These are phyloP conservation scores for Coccinonectria pachysandricola DNA, from an alignment of 2,329 filamentous ascomycete species.

Conservation along the genomic window DNA sequence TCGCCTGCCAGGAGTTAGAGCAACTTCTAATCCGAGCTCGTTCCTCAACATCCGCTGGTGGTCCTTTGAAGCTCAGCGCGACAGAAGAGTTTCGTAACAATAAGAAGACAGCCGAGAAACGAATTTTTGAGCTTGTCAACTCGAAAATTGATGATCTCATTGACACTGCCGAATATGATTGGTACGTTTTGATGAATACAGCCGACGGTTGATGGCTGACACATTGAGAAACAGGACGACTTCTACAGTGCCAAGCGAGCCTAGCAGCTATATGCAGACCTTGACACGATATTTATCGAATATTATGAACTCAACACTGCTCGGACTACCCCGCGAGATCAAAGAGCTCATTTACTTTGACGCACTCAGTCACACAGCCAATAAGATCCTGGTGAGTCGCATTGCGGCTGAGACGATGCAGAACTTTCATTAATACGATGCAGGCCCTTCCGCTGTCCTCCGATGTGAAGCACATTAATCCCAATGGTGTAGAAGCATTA, in stretches of 20 bases:
- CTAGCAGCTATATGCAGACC: slow-evolving; percentile 91
- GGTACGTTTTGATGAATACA: slow-evolving; percentile 33
- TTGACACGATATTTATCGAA: slow-evolving; percentile 86
- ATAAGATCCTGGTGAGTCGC: slow-evolving; percentile 61
- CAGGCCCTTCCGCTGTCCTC: slow-evolving; percentile 68
- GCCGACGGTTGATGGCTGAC: slow-evolving; percentile 12
- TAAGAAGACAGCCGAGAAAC: slow-evolving; percentile 93
- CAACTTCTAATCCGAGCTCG: slow-evolving; percentile 74
- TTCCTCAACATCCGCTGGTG: slow-evolving; percentile 70
- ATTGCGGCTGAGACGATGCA: not conserved
- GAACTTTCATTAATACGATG: slow-evolving; percentile 7
- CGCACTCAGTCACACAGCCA: slow-evolving; percentile 80
- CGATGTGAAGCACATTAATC: slow-evolving; percentile 76
- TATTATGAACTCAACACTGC: slow-evolving; percentile 90
- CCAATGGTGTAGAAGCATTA: slow-evolving; percentile 71
- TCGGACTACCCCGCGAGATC: slow-evolving; percentile 89
- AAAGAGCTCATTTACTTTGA: slow-evolving; percentile 98
- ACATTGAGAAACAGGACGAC: slow-evolving; percentile 32
- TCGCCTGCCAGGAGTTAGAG: slow-evolving; percentile 82
- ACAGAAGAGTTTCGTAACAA: slow-evolving; percentile 80
- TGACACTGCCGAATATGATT: slow-evolving; percentile 95
- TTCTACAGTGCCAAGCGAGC: slow-evolving; percentile 53
- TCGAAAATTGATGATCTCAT: slow-evolving; percentile 97
- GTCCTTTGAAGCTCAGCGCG: slow-evolving; percentile 67
- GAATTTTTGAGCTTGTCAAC: slow-evolving; percentile 97